Evolutionary conservation across 1,284 basidiomycete species (phyloP), one percentile per base, ranked within the genome.

Genomic region (Pseudozyma sp.): DNA sequence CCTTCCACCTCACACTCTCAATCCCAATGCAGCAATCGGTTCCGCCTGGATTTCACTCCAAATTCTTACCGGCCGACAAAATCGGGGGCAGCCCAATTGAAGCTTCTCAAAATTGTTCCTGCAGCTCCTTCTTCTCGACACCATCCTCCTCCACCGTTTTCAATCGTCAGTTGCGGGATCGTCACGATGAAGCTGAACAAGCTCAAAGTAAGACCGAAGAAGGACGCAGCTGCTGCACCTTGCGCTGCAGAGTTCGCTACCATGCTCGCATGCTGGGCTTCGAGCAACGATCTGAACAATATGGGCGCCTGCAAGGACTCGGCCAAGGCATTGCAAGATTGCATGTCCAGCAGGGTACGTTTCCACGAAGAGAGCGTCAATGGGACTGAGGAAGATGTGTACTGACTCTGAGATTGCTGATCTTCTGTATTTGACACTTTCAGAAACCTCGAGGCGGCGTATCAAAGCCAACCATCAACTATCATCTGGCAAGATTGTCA

Each of bases 251-350:
- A 94, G 85, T 88, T 97, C 62, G 88, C 90, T 11, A 86, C 90
- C 54, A 92, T 97, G 90, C 89, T 97, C 40, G 90, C 90, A 48
- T 97, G 94, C 86, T 96, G 93, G 92, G 93, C 94, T n/a, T 90
- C 91, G 16, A 88, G 89, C 4, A 87, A 87, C 34, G 94, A 97
- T 84, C 72, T 92, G 34, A 88, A 88, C 76, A 90, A 89, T 24
- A 86, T 87, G 10, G 77, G 79, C 11, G 87, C 87, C 2, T 97
- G 94, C 84, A 88, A 89, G 62, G 87, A 89, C 14, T 86, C 88
- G 16, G 91, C 94, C 0, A 86, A 90, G 73, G 85, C 87, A 24
- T 85, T 97, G 63, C 92, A 92, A 80, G 87, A 90, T 35, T 97
- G 94, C 87, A 96, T 97, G 94, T 87, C 90, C 73, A 92, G 90